A percentile compares a stretch with the other conserved stretches of the same genome.
Evolutionary conservation across 2,329 filamentous ascomycete species (phyloP).

Genomic region (Proliferodiscus dingleyae): DNA sequence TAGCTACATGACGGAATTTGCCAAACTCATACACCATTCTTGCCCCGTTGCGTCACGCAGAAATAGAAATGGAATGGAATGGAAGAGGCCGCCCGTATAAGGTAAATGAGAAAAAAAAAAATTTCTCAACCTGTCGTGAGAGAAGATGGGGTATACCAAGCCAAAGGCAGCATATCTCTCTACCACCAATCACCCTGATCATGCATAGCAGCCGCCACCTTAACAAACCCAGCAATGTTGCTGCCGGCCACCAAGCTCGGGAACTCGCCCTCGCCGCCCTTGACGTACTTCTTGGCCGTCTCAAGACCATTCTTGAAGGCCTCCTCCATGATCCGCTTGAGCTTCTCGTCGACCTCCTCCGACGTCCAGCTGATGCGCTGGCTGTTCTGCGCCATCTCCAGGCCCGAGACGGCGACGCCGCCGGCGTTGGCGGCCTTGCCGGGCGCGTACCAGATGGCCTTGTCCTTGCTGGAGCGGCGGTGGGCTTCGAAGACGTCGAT

Average conservation of each 20-base stretch:
- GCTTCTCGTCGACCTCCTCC: constrained; percentile 86
- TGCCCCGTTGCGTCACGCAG: too few relatives aligned
- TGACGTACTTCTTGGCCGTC: constrained; percentile 86
- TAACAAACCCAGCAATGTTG: constrained; percentile 97
- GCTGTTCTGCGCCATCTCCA: constrained; percentile 99
- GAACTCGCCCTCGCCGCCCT: constrained; percentile 72
- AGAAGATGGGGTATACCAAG: not conserved
- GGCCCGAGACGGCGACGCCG: constrained; percentile 92
- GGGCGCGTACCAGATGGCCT: constrained; percentile 89
- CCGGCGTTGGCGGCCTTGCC: constrained; percentile 97
- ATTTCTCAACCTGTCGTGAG: too few relatives aligned
- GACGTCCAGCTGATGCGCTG: constrained; percentile 77
- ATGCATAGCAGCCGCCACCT: constrained; percentile 91
- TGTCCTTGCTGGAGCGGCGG: constrained; percentile 62
- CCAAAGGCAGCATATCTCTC: not conserved
- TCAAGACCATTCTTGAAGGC: constrained; percentile 86
- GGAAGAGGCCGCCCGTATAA: too few relatives aligned
- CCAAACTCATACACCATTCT: too few relatives aligned
- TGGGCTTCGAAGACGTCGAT: constrained; percentile 87
- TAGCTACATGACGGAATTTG: too few relatives aligned
- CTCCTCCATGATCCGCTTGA: constrained; percentile 91
- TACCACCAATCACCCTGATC: constrained; percentile 92
- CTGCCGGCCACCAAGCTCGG: constrained; percentile 87
- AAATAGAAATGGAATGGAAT: too few relatives aligned
- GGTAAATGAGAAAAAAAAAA: too few relatives aligned